Percentiles rank a stretch among this genome's conserved stretches.
phyloP scores from a whole-genome alignment of 345 rosid species.

The Erucastrum elatum region DNA sequence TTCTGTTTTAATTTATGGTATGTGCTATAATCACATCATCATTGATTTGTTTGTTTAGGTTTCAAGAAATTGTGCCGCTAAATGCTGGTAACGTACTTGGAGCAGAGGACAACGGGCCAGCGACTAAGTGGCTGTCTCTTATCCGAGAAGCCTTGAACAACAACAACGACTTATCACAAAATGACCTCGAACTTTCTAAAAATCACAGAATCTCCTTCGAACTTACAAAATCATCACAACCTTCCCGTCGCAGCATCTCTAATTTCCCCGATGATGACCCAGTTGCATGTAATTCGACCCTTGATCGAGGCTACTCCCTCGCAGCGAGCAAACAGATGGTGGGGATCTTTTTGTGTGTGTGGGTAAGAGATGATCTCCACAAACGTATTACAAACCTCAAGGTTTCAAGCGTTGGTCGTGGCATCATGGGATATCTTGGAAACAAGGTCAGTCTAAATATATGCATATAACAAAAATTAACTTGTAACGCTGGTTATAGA shows the following conservation, averaged over 20 bases:
- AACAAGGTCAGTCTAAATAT: conserved; percentile 61
- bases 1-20: not conserved
- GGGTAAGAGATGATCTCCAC: conserved; percentile 70
- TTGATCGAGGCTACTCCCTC: conserved; percentile 47
- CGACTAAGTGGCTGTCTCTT: conserved; percentile 76
- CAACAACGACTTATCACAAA: conserved; percentile 10
- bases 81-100: conserved; percentile 86
- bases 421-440: conserved; percentile 95
- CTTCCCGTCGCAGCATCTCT: conserved; percentile 58
- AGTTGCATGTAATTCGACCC: conserved; percentile 34
- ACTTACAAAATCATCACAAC: conserved; percentile 29
- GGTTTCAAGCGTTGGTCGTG: conserved; percentile 93
- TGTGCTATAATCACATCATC: not conserved
- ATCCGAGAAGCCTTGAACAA: conserved; percentile 65
- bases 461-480: not conserved
- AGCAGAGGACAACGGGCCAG: conserved; percentile 75
- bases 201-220: conserved; percentile 34
- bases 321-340: conserved; percentile 98
- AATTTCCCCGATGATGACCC: not conserved
- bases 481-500: not conserved
- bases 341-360: conserved; percentile 81
- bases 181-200: conserved; percentile 12
- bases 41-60: conserved; percentile 43
- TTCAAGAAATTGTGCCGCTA: conserved; percentile 86
- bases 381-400: conserved; percentile 59